These are phyloP conservation scores for Penicillium macrosclerotiorum DNA, from an alignment of 495 filamentous ascomycete genomes.

Conservation along the genomic window DNA sequence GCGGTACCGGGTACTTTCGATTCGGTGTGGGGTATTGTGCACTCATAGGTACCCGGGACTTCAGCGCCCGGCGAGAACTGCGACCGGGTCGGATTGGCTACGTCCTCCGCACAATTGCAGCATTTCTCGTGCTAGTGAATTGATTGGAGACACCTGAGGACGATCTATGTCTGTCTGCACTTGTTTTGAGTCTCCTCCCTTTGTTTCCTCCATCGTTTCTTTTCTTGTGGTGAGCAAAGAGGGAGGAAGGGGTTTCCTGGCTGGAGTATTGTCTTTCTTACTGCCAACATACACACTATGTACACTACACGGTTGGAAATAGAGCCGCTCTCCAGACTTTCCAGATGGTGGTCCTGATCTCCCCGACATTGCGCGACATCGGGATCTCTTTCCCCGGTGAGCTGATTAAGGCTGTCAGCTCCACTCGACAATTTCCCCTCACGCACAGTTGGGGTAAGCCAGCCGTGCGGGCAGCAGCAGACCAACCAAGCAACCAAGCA, in stretches of 20 bases:
- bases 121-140: neutral
- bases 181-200: too few relatives aligned
- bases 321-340: too few relatives aligned
- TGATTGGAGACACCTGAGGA: too few relatives aligned
- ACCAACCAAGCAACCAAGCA: neutral
- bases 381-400: slow-evolving; percentile 33
- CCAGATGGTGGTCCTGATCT: slow-evolving; percentile 6
- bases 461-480: neutral
- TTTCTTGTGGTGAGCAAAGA: too few relatives aligned
- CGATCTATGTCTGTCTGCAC: too few relatives aligned
- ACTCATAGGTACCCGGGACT: slow-evolving; percentile 17
- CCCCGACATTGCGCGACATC: slow-evolving; percentile 16
- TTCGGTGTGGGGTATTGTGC: slow-evolving; percentile 5
- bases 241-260: too few relatives aligned
- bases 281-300: neutral
- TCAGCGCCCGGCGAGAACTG: slow-evolving; percentile 15
- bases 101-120: slow-evolving; percentile 14
- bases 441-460: slow-evolving; percentile 36
- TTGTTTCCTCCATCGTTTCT: too few relatives aligned
- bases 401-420: slow-evolving; percentile 24
- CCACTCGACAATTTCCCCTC: slow-evolving; percentile 33
- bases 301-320: too few relatives aligned
- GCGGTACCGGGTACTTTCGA: slow-evolving; percentile 25
- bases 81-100: slow-evolving; percentile 24
- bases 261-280: neutral